Percentiles rank a stretch among this genome's conserved stretches.
Evolutionary conservation across 1,284 basidiomycete species (phyloP).

Genomic region (Trametes pubescens): DNA sequence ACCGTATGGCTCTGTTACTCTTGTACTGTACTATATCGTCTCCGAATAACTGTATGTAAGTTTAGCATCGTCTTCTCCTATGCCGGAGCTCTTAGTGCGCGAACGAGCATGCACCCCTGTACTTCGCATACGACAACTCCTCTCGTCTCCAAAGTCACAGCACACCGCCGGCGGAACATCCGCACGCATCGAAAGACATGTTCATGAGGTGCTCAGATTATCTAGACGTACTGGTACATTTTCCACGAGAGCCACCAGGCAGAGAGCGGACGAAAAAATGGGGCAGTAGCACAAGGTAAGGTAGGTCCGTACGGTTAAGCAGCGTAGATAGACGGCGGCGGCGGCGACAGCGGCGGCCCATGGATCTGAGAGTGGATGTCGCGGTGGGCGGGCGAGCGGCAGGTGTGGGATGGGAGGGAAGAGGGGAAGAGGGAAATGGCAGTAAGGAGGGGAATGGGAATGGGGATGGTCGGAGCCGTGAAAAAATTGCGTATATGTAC

Average conservation of each 20-base stretch:
- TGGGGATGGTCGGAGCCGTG: neutral
- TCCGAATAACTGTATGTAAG: no score
- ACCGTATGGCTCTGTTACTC: neutral
- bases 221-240: constrained; percentile 30
- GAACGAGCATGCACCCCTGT: no score
- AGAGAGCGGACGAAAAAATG: constrained; percentile 2
- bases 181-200: neutral
- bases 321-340: neutral
- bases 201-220: constrained; percentile 10
- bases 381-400: neutral
- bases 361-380: neutral
- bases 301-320: neutral
- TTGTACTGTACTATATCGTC: no score
- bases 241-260: constrained; percentile 16
- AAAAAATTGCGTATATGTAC: constrained; percentile 13
- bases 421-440: neutral
- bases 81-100: no score
- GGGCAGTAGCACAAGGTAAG: constrained; percentile 20
- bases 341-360: neutral
- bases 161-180: neutral
- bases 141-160: neutral
- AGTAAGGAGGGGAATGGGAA: neutral
- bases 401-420: neutral
- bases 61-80: no score
- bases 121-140: no score